Evolutionary conservation across 805 yeast genomes (phyloP).

Genomic region (Kluyveromyces lactis): DNA sequence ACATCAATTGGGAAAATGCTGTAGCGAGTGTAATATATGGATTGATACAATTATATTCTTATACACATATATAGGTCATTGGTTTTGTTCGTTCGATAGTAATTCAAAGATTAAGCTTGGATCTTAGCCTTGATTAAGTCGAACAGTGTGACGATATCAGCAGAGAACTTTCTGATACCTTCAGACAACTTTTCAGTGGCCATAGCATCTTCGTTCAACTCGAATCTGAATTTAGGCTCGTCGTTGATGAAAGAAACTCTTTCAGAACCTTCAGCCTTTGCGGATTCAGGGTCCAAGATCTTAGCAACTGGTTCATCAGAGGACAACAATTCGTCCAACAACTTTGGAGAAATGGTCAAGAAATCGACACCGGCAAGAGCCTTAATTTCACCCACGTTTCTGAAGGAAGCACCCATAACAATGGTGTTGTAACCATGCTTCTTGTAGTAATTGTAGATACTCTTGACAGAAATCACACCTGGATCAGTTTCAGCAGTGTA

Average conservation of each 20-base stretch:
- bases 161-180: conserved; percentile 96
- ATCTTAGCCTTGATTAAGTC: conserved; percentile 54
- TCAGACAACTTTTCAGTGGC: conserved; percentile 95
- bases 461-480: conserved; percentile 87
- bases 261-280: conserved; percentile 41
- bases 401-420: conserved; percentile 99
- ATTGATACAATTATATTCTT: no score
- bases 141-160: conserved; percentile 78
- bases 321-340: conserved; percentile 81
- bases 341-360: conserved; percentile 89
- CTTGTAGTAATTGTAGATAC: conserved; percentile 95
- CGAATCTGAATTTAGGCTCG: conserved; percentile 86
- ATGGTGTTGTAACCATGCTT: conserved; percentile 93
- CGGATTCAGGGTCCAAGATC: conserved; percentile 62
- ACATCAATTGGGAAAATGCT: no score
- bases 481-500: conserved; percentile 79
- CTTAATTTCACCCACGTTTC: conserved; percentile 91
- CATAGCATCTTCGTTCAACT: conserved; percentile 93
- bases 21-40: no score
- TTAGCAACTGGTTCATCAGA: conserved; percentile 74
- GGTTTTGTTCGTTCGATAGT: no score
- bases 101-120: conserved; percentile 30
- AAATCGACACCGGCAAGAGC: conserved; percentile 96
- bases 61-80: no score
- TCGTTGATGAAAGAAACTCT: conserved; percentile 78